Conservation (phyloP, 1,284 basidiomycete genomes). For the Trichosporon faecale region DNA sequence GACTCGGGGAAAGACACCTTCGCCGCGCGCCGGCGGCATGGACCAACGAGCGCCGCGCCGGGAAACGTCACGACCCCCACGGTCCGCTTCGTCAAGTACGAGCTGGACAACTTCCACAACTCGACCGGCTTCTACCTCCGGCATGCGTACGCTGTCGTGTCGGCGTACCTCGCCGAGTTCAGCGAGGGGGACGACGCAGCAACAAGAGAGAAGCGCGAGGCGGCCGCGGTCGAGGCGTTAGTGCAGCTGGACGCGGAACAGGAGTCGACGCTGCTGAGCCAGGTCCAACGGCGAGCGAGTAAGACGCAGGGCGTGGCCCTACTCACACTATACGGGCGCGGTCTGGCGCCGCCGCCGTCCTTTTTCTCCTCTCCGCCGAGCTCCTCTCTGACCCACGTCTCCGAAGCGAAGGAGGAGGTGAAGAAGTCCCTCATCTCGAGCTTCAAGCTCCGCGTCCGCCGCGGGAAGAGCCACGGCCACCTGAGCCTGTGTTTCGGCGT, state of each 20-base stretch:
- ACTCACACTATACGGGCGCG: constrained; percentile 80
- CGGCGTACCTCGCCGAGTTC: neutral
- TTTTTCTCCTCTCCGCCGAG: constrained; percentile 14
- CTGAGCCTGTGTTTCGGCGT: constrained; percentile 87
- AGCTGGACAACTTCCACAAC: constrained; percentile 63
- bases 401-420: constrained; percentile 22
- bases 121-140: constrained; percentile 73
- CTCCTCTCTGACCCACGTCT: constrained; percentile 6
- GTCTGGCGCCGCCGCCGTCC: constrained; percentile 62
- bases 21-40: neutral
- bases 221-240: constrained; percentile 53
- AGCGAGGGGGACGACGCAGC: constrained; percentile 22
- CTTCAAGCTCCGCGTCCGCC: constrained; percentile 66
- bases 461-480: constrained; percentile 68
- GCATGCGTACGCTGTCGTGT: constrained; percentile 59
- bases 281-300: constrained; percentile 81
- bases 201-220: constrained; percentile 20
- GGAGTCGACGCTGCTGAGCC: constrained; percentile 82
- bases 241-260: constrained; percentile 68
- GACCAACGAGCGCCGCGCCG: neutral
- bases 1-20: neutral
- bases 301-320: constrained; percentile 89
- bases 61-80: neutral
- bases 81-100: constrained; percentile 9
- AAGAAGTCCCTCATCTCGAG: constrained; percentile 57